Evolutionary conservation across 345 rosid genomes (phyloP), one percentile per base, ranked within the genome.

Genomic region (Salix suchowensis): DNA sequence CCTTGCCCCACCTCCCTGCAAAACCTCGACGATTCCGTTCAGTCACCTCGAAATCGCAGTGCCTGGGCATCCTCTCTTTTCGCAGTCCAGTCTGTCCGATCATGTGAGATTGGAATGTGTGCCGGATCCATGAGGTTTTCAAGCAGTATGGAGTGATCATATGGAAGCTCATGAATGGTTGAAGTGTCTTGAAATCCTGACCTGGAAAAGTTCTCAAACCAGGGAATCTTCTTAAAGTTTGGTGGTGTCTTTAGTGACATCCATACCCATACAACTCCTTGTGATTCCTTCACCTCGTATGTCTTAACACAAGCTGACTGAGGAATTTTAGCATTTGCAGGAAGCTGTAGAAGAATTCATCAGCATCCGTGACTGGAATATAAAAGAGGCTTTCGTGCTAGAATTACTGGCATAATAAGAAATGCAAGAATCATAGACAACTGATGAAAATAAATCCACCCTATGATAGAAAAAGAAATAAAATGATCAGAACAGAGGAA

Each of bases 121-220:
- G 98, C 97, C 0, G 97, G 98, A 85, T 95, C 98, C 98, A 95
- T 95, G 40, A 95, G 92, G 83, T 95, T 95, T 85, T 95, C 97
- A 3, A 93, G 91, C 21, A 95, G 97, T 79, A 95, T 92, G 64
- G 97, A 93, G 81, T 93, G 98, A 75, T 95, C 98, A 54, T 93
- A 95, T 11, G 98, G 98, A 76, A 95, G 91, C 85, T 91, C 97
- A 39, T 95, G 97, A 81, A 86, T 87, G 8, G 93, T 86, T 16
- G 97, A 91, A 23, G 72, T 73, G 65, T 93, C 97, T 68, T 83
- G 86, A 77, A 93, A 92, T 39, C 96, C 91, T 0, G 96, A 97
- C 83, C 97, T 78, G 1, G 88, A 88, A 16, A 90, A 89, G 80
- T 91, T 87, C 85, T 91, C 97, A 54, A 95, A 93, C 98, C 98